Percentiles rank a stretch among this genome's conserved stretches.
These are phyloP conservation scores for Camelina laxa DNA, from an alignment of 345 rosid species.

Conservation along the genomic window DNA sequence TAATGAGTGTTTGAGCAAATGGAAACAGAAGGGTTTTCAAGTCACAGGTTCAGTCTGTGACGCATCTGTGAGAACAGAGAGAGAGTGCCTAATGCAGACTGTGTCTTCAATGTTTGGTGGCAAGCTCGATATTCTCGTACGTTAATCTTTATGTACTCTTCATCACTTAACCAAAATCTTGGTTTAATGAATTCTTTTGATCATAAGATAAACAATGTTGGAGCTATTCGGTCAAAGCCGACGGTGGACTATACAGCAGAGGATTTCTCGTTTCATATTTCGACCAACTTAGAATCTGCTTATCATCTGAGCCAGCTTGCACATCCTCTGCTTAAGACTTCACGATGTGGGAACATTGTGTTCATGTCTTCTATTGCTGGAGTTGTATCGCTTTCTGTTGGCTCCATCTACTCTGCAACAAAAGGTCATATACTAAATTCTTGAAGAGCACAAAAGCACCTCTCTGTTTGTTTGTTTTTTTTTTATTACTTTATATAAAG, in stretches of 20 bases:
- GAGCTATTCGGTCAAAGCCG: slow-evolving; percentile 50
- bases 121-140: slow-evolving; percentile 63
- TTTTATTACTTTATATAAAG: neutral
- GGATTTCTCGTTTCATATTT: slow-evolving; percentile 52
- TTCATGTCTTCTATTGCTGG: slow-evolving; percentile 61
- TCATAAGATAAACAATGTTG: slow-evolving; percentile 60
- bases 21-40: slow-evolving; percentile 56
- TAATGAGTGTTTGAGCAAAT: slow-evolving; percentile 51
- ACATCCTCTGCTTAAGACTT: slow-evolving; percentile 56
- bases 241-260: slow-evolving; percentile 54
- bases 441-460: neutral
- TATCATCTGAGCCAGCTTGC: slow-evolving; percentile 65
- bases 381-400: slow-evolving; percentile 25
- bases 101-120: slow-evolving; percentile 53
- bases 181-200: neutral
- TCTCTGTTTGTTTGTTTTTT: neutral
- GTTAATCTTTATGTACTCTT: slow-evolving; percentile 18
- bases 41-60: slow-evolving; percentile 62
- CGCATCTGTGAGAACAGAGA: slow-evolving; percentile 36
- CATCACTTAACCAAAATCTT: neutral
- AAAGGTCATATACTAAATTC: slow-evolving; percentile 42
- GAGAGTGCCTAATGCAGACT: slow-evolving; percentile 52
- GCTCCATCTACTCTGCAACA: slow-evolving; percentile 55
- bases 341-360: slow-evolving; percentile 58
- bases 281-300: slow-evolving; percentile 60